Conservation (phyloP, 306 rosid species). For the Neltuma alba region DNA sequence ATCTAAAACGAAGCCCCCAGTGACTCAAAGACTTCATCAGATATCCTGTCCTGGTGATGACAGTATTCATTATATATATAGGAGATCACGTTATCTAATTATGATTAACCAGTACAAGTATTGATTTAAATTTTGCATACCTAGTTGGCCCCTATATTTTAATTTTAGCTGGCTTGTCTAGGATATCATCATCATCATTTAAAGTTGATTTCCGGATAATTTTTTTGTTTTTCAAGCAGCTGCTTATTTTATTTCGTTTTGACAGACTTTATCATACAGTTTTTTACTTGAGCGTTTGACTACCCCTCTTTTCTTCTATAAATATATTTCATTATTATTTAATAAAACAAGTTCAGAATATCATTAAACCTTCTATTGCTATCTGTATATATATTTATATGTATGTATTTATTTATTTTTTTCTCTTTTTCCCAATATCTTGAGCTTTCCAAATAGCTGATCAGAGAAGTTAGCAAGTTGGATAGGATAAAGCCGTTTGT, state of each 20-base stretch:
- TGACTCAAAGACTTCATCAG: constrained; percentile 66
- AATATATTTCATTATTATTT: neutral
- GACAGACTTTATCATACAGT: neutral
- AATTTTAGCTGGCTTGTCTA: neutral
- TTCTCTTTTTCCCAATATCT: constrained; percentile 19
- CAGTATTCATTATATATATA: constrained; percentile 20
- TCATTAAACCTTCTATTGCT: neutral
- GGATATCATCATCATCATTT: neutral
- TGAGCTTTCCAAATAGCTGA: constrained; percentile 10
- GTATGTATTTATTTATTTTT: neutral
- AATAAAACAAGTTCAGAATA: neutral
- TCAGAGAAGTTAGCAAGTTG: neutral
- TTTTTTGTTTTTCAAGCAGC: neutral
- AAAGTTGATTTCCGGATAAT: neutral
- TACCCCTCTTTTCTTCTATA: neutral
- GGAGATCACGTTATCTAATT: neutral
- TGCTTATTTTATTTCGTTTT: neutral
- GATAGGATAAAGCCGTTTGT: constrained; percentile 10
- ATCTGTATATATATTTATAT: neutral
- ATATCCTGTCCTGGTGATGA: constrained; percentile 87
- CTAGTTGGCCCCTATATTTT: neutral
- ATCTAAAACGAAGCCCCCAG: constrained; percentile 60
- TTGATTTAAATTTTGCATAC: too few relatives aligned
- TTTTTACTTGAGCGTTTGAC: neutral
- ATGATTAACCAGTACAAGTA: too few relatives aligned